Percentiles rank a stretch among this genome's conserved stretches.
Conservation (phyloP, 1,139 yeast species). For the Yamadazyma buinensis region DNA sequence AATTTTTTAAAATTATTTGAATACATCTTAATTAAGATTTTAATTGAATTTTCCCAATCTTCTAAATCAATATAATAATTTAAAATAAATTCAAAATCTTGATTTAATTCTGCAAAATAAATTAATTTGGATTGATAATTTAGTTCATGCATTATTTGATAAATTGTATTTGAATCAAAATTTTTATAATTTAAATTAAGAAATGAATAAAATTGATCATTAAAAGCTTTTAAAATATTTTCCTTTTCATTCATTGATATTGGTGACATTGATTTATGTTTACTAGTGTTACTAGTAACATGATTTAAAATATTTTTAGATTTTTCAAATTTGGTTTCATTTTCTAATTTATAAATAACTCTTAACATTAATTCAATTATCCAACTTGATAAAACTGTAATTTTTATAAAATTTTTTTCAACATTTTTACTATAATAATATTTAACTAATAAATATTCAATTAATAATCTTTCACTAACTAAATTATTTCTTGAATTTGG, state of each 20-base stretch:
- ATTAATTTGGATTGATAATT: slow-evolving; percentile 63
- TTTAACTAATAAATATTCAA: slow-evolving; percentile 56
- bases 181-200: slow-evolving; percentile 43
- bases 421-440: slow-evolving; percentile 32
- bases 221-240: slow-evolving; percentile 15
- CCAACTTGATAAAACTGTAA: slow-evolving; percentile 74
- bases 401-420: slow-evolving; percentile 47
- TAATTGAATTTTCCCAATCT: slow-evolving; percentile 73
- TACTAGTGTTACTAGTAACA: too few relatives aligned
- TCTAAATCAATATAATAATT: slow-evolving; percentile 64
- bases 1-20: slow-evolving; percentile 28
- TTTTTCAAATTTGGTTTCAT: slow-evolving; percentile 12
- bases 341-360: slow-evolving; percentile 20
- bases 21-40: slow-evolving; percentile 48
- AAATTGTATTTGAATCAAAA: slow-evolving; percentile 64
- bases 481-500: slow-evolving; percentile 7
- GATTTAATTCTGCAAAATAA: slow-evolving; percentile 62
- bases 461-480: slow-evolving; percentile 33
- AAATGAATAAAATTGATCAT: slow-evolving; percentile 47
- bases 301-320: not conserved
- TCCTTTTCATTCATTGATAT: slow-evolving; percentile 2
- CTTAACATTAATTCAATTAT: slow-evolving; percentile 58
- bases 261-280: not conserved
- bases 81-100: slow-evolving; percentile 68
- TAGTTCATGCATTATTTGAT: slow-evolving; percentile 66